Percentiles rank a stretch among this genome's conserved stretches.
Evolutionary conservation across 306 rosid genomes (phyloP).

Genomic region (Carpinus viminea): DNA sequence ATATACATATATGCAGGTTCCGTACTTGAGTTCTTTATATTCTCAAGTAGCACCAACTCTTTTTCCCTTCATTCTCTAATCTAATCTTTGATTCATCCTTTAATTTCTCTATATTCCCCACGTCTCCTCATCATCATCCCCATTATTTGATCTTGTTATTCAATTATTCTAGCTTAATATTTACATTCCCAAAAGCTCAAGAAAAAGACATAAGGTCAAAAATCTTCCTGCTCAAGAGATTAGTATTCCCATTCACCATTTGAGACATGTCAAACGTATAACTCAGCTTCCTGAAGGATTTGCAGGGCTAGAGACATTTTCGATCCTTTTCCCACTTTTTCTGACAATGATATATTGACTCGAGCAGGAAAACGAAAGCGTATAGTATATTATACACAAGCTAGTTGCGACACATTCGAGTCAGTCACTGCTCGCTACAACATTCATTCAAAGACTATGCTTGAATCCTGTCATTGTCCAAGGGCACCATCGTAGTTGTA

Average conservation of each 20-base stretch:
- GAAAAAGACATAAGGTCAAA: not conserved
- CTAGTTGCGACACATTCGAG: not conserved
- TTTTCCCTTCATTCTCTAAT: not conserved
- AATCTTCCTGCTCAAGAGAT: not conserved
- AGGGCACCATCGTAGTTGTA: constrained; percentile 31
- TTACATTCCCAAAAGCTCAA: not conserved
- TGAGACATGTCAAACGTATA: not conserved
- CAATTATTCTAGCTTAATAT: not conserved
- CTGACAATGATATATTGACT: not conserved
- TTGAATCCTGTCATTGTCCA: constrained; percentile 45
- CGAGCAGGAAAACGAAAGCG: constrained; percentile 7
- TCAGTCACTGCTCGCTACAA: constrained; percentile 6
- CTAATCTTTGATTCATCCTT: not conserved
- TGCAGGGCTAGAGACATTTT: not conserved
- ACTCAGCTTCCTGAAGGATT: constrained; percentile 3
- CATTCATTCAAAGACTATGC: not conserved
- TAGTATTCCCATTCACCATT: not conserved
- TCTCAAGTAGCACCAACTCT: not conserved
- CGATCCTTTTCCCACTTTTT: not conserved
- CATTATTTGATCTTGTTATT: not conserved
- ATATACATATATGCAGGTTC: not conserved
- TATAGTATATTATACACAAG: not conserved
- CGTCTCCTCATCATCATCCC: not conserved
- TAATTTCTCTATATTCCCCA: not conserved
- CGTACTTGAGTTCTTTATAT: not conserved